Conservation (phyloP, 169 alveolate genomes). For the Eimeria necatrix region DNA sequence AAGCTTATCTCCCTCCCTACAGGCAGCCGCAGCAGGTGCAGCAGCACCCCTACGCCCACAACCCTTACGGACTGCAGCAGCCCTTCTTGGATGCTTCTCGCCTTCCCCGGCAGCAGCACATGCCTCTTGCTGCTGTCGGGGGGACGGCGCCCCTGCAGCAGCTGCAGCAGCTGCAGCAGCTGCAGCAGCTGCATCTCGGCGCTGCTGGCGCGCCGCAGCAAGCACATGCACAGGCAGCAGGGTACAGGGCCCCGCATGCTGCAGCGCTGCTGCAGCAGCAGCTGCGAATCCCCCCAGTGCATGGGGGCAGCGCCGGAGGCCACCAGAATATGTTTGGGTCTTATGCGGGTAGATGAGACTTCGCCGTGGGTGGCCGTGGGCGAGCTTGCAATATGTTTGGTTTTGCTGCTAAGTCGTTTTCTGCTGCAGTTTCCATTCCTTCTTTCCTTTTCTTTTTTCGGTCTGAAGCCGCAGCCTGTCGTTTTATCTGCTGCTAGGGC, state of each 20-base stretch:
- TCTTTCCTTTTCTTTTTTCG: not conserved
- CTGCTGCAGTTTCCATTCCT: not conserved
- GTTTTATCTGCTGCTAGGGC: not conserved
- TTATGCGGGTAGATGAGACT: not conserved
- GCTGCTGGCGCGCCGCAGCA: not conserved
- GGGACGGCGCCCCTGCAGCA: not conserved
- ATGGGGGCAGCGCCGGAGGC: not conserved
- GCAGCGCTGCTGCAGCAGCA: slow-evolving; percentile 44
- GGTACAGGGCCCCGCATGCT: not conserved
- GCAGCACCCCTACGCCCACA: slow-evolving; percentile 19
- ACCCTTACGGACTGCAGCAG: slow-evolving; percentile 24
- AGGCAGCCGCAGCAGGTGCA: slow-evolving; percentile 69
- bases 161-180: slow-evolving; percentile 42
- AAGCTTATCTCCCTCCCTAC: not conserved
- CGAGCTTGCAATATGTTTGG: too few species aligned
- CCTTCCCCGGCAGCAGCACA: slow-evolving; percentile 42
- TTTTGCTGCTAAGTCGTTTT: too few species aligned
- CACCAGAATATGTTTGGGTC: not conserved
- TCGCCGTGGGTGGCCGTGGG: too few species aligned
- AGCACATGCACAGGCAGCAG: slow-evolving; percentile 22
- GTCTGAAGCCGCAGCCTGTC: not conserved
- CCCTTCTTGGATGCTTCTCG: slow-evolving; percentile 6
- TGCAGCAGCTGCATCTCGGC: slow-evolving; percentile 7
- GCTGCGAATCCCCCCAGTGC: not conserved
- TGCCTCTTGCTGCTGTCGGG: not conserved